These are phyloP conservation scores for Kewa caespitosa DNA, from an alignment of 179 eudicot species.

Conservation along the genomic window DNA sequence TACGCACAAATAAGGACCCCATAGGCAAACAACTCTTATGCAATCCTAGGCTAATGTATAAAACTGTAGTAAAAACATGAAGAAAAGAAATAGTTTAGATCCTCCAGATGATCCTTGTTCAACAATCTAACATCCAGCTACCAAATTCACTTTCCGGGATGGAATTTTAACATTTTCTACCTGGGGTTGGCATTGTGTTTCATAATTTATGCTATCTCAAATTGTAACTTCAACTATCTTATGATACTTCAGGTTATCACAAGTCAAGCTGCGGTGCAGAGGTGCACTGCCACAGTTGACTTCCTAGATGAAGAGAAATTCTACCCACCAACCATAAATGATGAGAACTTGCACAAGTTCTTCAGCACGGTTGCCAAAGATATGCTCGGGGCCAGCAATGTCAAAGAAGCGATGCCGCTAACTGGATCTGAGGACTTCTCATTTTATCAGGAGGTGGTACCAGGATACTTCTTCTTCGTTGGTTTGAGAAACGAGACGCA, in stretches of 20 bases:
- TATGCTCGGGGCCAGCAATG: slow-evolving; percentile 48
- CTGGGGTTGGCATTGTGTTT: too few species aligned
- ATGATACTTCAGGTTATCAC: slow-evolving; percentile 65
- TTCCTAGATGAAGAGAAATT: slow-evolving; percentile 41
- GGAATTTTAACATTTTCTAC: too few species aligned
- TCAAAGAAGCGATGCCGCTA: slow-evolving; percentile 63
- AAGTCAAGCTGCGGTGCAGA: slow-evolving; percentile 81
- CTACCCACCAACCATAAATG: slow-evolving; percentile 68
- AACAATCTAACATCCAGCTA: too few species aligned
- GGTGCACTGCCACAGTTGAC: slow-evolving; percentile 82
- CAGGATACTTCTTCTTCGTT: slow-evolving; percentile 78
- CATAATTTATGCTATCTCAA: too few species aligned
- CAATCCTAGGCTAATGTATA: not conserved
- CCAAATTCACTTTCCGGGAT: too few species aligned
- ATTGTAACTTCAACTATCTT: too few species aligned
- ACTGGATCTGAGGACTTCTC: slow-evolving; percentile 94
- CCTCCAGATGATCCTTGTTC: too few species aligned
- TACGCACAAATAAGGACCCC: not conserved
- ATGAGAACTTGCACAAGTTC: slow-evolving; percentile 53
- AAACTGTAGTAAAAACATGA: too few species aligned
- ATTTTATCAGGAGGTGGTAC: slow-evolving; percentile 76
- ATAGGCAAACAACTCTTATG: not conserved
- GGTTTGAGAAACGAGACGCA: slow-evolving; percentile 66
- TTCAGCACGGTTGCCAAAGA: slow-evolving; percentile 57
- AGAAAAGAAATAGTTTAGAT: too few species aligned